A percentile compares a stretch with the other conserved stretches of the same genome.
phyloP scores from a whole-genome alignment of 768 basidiomycete species.

The Tulasnella sp. region DNA sequence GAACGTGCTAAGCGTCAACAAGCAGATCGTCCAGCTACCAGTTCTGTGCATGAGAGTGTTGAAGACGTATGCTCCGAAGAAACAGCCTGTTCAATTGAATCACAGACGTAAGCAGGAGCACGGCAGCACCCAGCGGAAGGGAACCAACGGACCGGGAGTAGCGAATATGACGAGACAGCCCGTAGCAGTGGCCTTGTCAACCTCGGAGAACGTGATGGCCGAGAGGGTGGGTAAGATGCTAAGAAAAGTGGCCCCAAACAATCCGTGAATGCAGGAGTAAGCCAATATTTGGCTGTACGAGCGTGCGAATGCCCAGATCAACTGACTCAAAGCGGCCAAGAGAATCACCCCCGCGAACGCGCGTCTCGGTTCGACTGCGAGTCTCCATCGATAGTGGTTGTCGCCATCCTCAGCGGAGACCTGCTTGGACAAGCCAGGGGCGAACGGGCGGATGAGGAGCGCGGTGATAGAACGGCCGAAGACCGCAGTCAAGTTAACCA shows the following conservation, averaged over 20 bases:
- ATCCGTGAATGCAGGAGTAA: conserved; percentile 20
- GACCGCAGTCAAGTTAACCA: not conserved
- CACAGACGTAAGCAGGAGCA: not conserved
- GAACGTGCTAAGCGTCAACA: not conserved
- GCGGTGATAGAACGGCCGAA: conserved; percentile 19
- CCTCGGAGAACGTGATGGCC: not conserved
- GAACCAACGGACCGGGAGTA: not conserved
- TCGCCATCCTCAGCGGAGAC: not conserved
- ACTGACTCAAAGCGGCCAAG: conserved; percentile 3
- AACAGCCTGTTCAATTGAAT: not conserved
- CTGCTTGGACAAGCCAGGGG: not conserved
- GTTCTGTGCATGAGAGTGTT: conserved; percentile 9
- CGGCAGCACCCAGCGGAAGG: too few species aligned
- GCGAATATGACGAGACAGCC: conserved; percentile 1
- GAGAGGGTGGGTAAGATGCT: conserved; percentile 17
- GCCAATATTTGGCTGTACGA: not conserved
- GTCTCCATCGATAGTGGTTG: not conserved
- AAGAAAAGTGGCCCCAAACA: conserved; percentile 8
- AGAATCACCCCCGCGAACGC: not conserved
- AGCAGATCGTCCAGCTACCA: not conserved
- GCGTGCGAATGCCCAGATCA: conserved; percentile 18
- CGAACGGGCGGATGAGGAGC: not conserved
- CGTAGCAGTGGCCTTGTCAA: not conserved
- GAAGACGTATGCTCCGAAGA: conserved; percentile 21
- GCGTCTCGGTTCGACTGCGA: not conserved